Conservation (phyloP, 1,284 basidiomycete species). For the Ustilago hordei region DNA sequence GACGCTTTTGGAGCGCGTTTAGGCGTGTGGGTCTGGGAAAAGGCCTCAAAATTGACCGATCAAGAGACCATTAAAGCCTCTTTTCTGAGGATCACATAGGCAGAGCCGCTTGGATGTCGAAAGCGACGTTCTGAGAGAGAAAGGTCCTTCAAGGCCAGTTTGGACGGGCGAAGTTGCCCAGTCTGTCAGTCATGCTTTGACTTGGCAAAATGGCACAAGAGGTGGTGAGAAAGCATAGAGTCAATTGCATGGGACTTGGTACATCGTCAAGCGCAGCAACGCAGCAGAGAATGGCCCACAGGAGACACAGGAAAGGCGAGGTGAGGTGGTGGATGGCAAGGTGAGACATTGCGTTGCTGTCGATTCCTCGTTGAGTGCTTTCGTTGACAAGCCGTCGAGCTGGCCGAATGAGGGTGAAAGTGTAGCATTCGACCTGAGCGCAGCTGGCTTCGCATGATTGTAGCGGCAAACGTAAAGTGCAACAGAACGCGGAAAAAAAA, state of each 20-base stretch:
- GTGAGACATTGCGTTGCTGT: not conserved
- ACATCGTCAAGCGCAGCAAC: conserved; percentile 37
- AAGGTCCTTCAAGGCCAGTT: not conserved
- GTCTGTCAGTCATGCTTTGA: no score
- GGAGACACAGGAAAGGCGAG: conserved; percentile 8
- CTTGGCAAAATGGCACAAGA: not conserved
- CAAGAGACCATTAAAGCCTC: conserved; percentile 13
- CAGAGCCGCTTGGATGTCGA: not conserved
- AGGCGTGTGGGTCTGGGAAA: not conserved
- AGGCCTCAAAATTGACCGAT: conserved; percentile 21
- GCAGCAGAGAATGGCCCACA: conserved; percentile 12
- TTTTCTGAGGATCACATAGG: not conserved
- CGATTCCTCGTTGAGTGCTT: not conserved
- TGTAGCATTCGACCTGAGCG: not conserved
- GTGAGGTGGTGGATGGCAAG: not conserved
- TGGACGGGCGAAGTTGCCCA: not conserved
- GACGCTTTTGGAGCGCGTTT: not conserved
- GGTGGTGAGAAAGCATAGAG: not conserved
- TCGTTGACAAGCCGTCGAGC: not conserved
- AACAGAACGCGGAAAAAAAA: not conserved
- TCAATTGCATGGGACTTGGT: conserved; percentile 41
- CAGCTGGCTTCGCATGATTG: not conserved
- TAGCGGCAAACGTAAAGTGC: not conserved
- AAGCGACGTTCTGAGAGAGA: not conserved
- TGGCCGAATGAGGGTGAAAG: not conserved